A percentile compares a stretch with the other conserved stretches of the same genome.
These are phyloP conservation scores for Leishmania martiniquensis DNA, from an alignment of 208 protist genomes.

Conservation along the genomic window DNA sequence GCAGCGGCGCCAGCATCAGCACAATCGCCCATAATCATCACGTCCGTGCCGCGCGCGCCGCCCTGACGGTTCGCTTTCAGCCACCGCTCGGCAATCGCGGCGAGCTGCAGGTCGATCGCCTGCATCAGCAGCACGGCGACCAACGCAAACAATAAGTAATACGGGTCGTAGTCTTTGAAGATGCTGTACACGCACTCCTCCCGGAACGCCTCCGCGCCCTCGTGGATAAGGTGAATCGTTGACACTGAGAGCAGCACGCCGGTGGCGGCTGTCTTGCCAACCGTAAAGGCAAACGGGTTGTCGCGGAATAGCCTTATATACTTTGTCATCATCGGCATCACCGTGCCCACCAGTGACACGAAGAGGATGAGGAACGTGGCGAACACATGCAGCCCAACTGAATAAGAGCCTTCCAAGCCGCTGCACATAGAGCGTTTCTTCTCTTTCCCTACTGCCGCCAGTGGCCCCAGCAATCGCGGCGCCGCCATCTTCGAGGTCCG, in stretches of 20 bases:
- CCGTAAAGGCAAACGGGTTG: conserved; percentile 44
- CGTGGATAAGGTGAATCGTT: conserved; percentile 56
- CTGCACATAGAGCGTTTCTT: conserved; percentile 31
- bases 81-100: conserved; percentile 45
- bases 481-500: background rate
- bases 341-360: conserved; percentile 45
- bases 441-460: background rate
- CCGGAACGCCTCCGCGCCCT: conserved; percentile 30
- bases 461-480: background rate
- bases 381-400: conserved; percentile 42
- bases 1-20: background rate
- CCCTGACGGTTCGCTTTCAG: background rate
- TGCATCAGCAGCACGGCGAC: conserved; percentile 63
- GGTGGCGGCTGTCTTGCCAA: conserved; percentile 54
- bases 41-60: background rate
- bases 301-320: conserved; percentile 36
- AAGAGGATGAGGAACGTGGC: conserved; percentile 58
- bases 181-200: conserved; percentile 38
- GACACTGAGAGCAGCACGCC: conserved; percentile 62
- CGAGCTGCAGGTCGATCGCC: conserved; percentile 44
- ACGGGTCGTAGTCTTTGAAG: conserved; percentile 42
- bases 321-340: conserved; percentile 52
- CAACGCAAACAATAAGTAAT: conserved; percentile 54
- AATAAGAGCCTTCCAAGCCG: conserved; percentile 36
- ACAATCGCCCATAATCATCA: background rate